Evolutionary conservation across 148 eudicot species (phyloP).

Genomic region (Rhododendron ferrugineum): DNA sequence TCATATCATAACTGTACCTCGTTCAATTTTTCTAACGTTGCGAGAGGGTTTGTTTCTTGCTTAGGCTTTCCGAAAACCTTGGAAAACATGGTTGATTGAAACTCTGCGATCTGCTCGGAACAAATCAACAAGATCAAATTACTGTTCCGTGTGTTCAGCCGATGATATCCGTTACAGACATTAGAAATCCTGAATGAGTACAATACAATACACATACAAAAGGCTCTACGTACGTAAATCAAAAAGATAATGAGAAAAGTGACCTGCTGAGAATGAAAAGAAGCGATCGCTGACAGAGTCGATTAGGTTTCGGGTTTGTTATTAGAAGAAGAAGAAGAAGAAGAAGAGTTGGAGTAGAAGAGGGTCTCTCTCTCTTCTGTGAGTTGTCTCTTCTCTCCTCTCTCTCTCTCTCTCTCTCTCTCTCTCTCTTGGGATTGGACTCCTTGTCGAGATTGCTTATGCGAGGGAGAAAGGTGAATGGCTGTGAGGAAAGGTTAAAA

Average conservation of each 20-base stretch:
- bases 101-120: not conserved
- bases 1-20: constrained; percentile 15
- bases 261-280: not conserved
- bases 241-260: not conserved
- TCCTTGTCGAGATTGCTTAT: not conserved
- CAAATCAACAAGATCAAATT: not conserved
- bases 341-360: not conserved
- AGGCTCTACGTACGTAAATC: not conserved
- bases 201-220: not conserved
- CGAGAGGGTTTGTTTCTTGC: constrained; percentile 16
- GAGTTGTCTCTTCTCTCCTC: constrained; percentile 3
- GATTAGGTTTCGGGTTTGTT: not conserved
- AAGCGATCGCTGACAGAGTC: not conserved
- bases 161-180: not conserved
- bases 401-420: constrained; percentile 18
- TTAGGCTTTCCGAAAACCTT: constrained; percentile 20
- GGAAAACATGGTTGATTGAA: constrained; percentile 18
- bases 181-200: not conserved
- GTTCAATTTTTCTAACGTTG: constrained; percentile 20
- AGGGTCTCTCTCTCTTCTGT: not conserved
- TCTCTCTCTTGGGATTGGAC: not conserved
- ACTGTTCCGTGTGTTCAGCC: not conserved
- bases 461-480: not conserved
- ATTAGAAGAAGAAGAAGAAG: not conserved
- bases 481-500: not conserved